Base-by-base conservation (phyloP, 805 yeast species). In the Candida taoyuanica region DNA sequence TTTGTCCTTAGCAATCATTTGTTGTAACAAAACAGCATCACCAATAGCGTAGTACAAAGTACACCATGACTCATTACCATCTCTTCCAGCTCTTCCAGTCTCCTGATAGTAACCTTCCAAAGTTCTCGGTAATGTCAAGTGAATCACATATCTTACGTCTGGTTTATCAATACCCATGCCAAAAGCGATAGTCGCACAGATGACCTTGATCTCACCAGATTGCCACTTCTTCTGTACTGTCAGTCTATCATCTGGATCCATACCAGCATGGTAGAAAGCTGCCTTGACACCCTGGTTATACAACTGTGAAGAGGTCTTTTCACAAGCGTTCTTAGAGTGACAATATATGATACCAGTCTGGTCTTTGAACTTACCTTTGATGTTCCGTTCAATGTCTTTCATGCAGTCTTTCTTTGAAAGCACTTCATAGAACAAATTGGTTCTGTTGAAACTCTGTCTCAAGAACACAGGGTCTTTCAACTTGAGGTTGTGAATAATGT, bases 141-240 rank as follows among this genome's bases (percentile, higher is more conserved):
- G 98, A 29, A 86, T 78, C 4, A 93, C 98, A 65, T 73, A 89
- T 33, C 98, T 68, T 11, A 93, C 98, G 61, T 93, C 95, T 0
- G 96, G 85, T 59, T 93, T 93, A 63, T 93, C 98, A 40, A 93
- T 91, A 33, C 98, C 98, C 98, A 93, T 93, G 19, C 98, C 98
- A 70, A 93, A 93, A 0, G 98, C 98, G 52, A 93, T 84, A 0
- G 98, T 93, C 0, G 98, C 98, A 65, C 97, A 91, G 12, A 93
- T 88, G 1, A 89, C 82, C 55, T 81, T 82, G 17, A 81, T 63
- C 16, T 61, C 58, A 39, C 83, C 81, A 2, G 63, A 56, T 59
- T 93, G 98, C 98, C 98, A 93, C 23, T 63, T 67, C 17, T 65
- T 65, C 60, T 93, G 98, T n/a, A 87, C 77, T 3, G 59, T 47